These are phyloP conservation scores for Solanum clarkiae DNA, from an alignment of 257 asterid species.

Conservation along the genomic window DNA sequence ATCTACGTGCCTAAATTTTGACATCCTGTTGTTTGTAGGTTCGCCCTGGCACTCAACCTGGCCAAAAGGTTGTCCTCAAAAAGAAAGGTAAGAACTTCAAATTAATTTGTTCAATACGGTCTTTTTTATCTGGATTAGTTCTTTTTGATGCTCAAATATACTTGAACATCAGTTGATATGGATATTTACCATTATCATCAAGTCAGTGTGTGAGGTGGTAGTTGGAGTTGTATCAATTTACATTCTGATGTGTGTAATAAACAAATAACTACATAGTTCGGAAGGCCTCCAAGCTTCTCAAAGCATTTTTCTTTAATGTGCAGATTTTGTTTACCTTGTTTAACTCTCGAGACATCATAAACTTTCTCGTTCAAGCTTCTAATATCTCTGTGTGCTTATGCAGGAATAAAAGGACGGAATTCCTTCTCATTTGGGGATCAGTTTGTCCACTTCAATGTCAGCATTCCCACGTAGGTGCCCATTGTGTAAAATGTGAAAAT, in stretches of 20 bases:
- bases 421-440: slow-evolving; percentile 73
- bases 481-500: neutral
- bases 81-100: slow-evolving; percentile 41
- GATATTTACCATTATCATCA: neutral
- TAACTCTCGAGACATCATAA: neutral
- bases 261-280: neutral
- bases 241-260: neutral
- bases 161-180: neutral
- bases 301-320: neutral
- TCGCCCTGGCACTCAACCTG: slow-evolving; percentile 93
- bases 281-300: neutral
- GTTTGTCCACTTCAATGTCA: slow-evolving; percentile 82
- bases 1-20: neutral
- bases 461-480: slow-evolving; percentile 73
- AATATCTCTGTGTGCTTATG: slow-evolving; percentile 1
- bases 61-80: slow-evolving; percentile 82
- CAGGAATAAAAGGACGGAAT: slow-evolving; percentile 74
- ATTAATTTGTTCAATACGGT: neutral
- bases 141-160: neutral
- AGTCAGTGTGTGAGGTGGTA: neutral
- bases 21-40: slow-evolving; percentile 33
- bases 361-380: neutral
- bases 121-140: neutral
- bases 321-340: neutral
- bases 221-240: neutral